Base-by-base conservation (phyloP, 768 basidiomycete species). In the Russula vinacea region DNA sequence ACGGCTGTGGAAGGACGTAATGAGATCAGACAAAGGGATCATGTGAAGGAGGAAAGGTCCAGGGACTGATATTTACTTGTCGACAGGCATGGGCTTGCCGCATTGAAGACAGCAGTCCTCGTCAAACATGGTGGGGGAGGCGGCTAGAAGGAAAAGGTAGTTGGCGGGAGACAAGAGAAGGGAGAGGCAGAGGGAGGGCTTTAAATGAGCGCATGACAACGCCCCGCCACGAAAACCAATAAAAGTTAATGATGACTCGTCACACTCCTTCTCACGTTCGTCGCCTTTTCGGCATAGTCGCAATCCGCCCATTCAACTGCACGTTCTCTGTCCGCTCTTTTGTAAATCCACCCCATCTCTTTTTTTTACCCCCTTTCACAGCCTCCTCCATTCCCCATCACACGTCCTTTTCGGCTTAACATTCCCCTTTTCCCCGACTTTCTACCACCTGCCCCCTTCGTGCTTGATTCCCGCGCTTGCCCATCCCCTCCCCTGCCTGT, bases 51-150 rank as follows among this genome's bases (percentile, higher is more conserved):
- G 45, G 44, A 51, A 9, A 35, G 56, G 32, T 65, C 6, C 60
- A 62, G 55, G 54, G 53, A 58, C 49, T 2, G 60, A 47, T 53
- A 61, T 47, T 58, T 62, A 69, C 68, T 64, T 67, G 58, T 62
- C 70, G 14, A 40, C 29, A 51, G 58, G 62, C 42, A 65, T 62
- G 35, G 68, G 70, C 50, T 67, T 70, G 56, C 72, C 72, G 52
- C 72, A 73, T 35, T 64, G 67, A 33, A 73, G 64, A 58, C 72
- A 73, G 69, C 69, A 69, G 60, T 71, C 71, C 52, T 72, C 72
- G 44, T 69, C 60, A 47, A 73, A 73, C 72, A 73, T 73, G 35
- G 50, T 24, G 8, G 35, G 35, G 35, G 35, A 35, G 35, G 35
- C 17, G 51, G 32, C 3, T 37, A 8, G 50, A 13, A 2, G 4